phyloP scores from a whole-genome alignment of 2,329 filamentous ascomycete genomes.

The Colletotrichum sp. region DNA sequence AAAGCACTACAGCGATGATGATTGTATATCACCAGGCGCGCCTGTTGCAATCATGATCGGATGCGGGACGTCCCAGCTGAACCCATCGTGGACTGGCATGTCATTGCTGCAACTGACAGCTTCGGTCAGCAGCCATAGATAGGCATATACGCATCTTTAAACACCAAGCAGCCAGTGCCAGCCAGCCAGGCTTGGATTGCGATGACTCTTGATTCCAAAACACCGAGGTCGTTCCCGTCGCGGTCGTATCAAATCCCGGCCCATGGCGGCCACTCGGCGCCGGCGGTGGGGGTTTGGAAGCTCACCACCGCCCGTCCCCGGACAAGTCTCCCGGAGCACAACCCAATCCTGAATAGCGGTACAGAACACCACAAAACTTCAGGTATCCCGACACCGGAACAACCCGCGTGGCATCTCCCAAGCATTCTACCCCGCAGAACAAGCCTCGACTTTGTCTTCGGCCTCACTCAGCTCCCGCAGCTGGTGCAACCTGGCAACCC shows the following conservation, averaged over 20 bases:
- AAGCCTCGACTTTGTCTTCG: constrained; percentile 46
- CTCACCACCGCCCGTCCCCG: not conserved
- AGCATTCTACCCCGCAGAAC: constrained; percentile 44
- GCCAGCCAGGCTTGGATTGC: not conserved
- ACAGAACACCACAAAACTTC: not conserved
- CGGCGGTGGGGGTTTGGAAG: not conserved
- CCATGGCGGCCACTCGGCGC: not conserved
- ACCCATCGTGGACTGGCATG: not conserved
- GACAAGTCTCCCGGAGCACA: not conserved
- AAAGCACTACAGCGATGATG: not conserved
- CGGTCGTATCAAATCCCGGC: not conserved
- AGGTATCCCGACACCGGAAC: constrained; percentile 29
- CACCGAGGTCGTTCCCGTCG: not conserved
- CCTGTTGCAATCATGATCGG: not conserved
- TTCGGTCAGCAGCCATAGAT: not conserved
- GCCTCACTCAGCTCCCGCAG: constrained; percentile 44
- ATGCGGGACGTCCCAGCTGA: not conserved
- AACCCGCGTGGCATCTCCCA: constrained; percentile 39
- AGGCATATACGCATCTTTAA: not conserved
- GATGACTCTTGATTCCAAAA: not conserved
- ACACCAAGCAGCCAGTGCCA: not conserved
- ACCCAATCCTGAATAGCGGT: not conserved
- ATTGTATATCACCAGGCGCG: not conserved
- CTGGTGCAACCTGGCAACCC: constrained; percentile 40
- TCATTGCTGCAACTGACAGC: not conserved